A percentile compares a stretch with the other conserved stretches of the same genome.
Evolutionary conservation across 1,139 yeast genomes (phyloP).

Genomic region (Geotrichum fermentans): DNA sequence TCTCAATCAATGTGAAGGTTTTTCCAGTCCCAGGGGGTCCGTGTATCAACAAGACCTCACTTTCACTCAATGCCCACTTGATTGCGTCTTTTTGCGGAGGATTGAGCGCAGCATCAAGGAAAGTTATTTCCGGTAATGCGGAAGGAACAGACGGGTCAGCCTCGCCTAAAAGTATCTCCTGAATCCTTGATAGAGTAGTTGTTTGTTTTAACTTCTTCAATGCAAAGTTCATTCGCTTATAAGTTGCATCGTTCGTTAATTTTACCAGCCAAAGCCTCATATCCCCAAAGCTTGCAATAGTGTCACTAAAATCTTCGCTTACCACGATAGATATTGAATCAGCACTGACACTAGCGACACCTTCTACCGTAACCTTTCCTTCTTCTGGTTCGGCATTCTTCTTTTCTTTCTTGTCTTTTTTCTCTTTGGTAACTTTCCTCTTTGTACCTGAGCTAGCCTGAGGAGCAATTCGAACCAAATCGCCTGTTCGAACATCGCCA

Average conservation of each 20-base stretch:
- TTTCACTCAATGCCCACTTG: conserved; percentile 43
- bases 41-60: conserved; percentile 56
- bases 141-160: conserved; percentile 22
- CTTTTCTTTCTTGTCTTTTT: conserved; percentile 26
- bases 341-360: conserved; percentile 54
- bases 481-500: conserved; percentile 71
- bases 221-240: conserved; percentile 76
- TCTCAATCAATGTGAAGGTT: conserved; percentile 82
- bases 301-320: conserved; percentile 48
- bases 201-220: conserved; percentile 61
- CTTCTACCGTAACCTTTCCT: conserved; percentile 43
- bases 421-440: conserved; percentile 20
- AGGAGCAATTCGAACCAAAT: conserved; percentile 45
- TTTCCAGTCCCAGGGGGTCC: conserved; percentile 83
- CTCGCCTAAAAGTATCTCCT: conserved; percentile 31
- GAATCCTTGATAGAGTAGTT: conserved; percentile 29
- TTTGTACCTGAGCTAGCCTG: conserved; percentile 30
- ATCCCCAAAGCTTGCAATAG: conserved; percentile 27
- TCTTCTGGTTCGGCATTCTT: conserved; percentile 5
- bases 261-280: conserved; percentile 40
- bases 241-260: conserved; percentile 39
- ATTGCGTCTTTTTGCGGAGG: conserved; percentile 69
- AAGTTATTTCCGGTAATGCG: conserved; percentile 31
- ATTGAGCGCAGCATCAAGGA: conserved; percentile 54
- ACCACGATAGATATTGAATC: conserved; percentile 53